Base-by-base conservation (phyloP, 2,329 filamentous ascomycete genomes). In the Claviceps paspali region DNA sequence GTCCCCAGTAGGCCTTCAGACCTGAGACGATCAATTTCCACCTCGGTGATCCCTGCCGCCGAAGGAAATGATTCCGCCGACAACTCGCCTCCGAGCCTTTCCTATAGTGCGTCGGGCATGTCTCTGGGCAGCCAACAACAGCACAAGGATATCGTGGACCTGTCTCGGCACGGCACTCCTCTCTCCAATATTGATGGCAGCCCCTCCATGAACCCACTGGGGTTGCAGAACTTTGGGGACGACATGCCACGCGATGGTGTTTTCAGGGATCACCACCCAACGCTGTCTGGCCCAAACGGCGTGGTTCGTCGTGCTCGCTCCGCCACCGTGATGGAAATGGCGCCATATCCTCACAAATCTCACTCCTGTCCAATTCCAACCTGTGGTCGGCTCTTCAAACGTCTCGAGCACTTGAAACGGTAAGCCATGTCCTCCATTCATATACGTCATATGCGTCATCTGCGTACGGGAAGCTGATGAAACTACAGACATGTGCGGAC, bases 321-420 rank as follows among this genome's bases (percentile, higher is more conserved):
- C 48, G 88, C 91, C 36, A 96, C 91, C 4, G 82, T 92, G 60
- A 92, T 92, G 81, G 91, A 98, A 60, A 74, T 95, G 45, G 86
- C 85, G 23, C 91, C 92, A 11, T 96, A 96, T 57, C 86, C 91
- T 36, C 85, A 93, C 56, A 98, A 98, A 63, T 94, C 87, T 29
- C 91, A 98, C 62, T 96, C 88, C 2, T 98, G 91, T 66, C 91
- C 91, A n/a, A 98, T 98, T 52, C 91, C 91, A 21, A 92, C 88
- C 38, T 98, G 91, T 58, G 91, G 91, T 38, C 81, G 91, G 53
- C 74, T 95, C 44, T 98, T 98, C 74, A 98, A 98, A 78, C 80
- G 91, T 62, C 76, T 98, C 67, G 91, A 98, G 67, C 91, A 98
- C 66, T 77, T 98, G 55, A 98, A 98, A 74, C 79, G 88, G 85